These are phyloP conservation scores for Spinacia oleracea DNA, from an alignment of 179 eudicot species.

Conservation along the genomic window DNA sequence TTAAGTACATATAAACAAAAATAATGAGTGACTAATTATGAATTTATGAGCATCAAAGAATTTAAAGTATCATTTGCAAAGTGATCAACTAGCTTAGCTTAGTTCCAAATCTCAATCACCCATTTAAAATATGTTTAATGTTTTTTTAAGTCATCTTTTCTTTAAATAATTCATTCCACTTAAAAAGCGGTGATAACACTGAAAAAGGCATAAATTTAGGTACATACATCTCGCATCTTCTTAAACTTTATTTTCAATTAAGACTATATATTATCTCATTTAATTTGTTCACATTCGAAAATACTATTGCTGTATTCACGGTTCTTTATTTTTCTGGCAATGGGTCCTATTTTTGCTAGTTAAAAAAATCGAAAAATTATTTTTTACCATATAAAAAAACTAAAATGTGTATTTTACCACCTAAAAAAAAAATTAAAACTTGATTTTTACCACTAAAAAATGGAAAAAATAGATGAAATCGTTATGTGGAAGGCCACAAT, in stretches of 20 bases:
- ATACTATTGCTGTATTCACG: too few relatives aligned
- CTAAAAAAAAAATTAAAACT: too few relatives aligned
- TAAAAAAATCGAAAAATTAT: too few relatives aligned
- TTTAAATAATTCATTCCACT: slow-evolving; percentile 1
- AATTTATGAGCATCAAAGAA: not conserved
- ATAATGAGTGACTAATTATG: not conserved
- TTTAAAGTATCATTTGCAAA: not conserved
- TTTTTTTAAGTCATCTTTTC: not conserved
- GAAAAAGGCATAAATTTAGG: slow-evolving; percentile 21
- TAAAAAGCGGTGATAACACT: not conserved
- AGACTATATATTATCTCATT: slow-evolving; percentile 15
- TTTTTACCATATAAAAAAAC: too few relatives aligned
- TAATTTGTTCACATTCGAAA: slow-evolving; percentile 15
- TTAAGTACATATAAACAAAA: not conserved
- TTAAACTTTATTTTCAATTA: slow-evolving; percentile 11
- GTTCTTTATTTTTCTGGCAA: not conserved
- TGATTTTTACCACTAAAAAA: too few relatives aligned
- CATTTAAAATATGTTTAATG: not conserved
- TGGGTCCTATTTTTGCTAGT: slow-evolving; percentile 7
- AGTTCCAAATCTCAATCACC: not conserved
- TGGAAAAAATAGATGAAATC: too few relatives aligned
- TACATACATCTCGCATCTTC: slow-evolving; percentile 15
- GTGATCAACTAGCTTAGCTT: not conserved
- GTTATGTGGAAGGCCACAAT: too few relatives aligned
- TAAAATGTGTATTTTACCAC: too few relatives aligned